phyloP scores from a whole-genome alignment of 352 stramenopile genomes.

The Globisporangium cystogenes region DNA sequence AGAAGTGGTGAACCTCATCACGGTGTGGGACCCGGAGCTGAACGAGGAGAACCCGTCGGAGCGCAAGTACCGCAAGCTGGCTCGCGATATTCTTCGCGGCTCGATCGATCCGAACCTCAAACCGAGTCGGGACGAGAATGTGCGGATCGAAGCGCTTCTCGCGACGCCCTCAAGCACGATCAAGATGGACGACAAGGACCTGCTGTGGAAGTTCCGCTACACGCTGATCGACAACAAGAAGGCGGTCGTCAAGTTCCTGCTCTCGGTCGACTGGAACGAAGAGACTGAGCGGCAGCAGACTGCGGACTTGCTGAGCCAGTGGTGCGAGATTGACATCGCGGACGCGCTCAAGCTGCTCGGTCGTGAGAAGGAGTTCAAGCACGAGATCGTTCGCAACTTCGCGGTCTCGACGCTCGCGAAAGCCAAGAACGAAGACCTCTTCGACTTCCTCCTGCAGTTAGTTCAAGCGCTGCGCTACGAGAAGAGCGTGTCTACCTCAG shows the following conservation, averaged over 20 bases:
- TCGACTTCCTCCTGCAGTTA: slow-evolving; percentile 97
- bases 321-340: slow-evolving; percentile 95
- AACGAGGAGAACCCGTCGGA: slow-evolving; percentile 92
- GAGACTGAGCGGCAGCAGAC: slow-evolving; percentile 96
- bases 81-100: slow-evolving; percentile 93
- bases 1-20: slow-evolving; percentile 50
- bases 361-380: slow-evolving; percentile 86
- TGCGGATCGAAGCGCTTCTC: slow-evolving; percentile 90
- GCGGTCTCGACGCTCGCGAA: slow-evolving; percentile 94
- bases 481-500: slow-evolving; percentile 23
- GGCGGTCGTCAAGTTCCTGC: slow-evolving; percentile 97
- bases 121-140: slow-evolving; percentile 93
- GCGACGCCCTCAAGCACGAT: slow-evolving; percentile 92
- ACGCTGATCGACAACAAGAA: slow-evolving; percentile 93
- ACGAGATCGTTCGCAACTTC: slow-evolving; percentile 93
- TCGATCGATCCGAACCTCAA: slow-evolving; percentile 97
- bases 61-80: slow-evolving; percentile 97
- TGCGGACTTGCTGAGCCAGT: slow-evolving; percentile 72
- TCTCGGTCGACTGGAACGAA: slow-evolving; percentile 98
- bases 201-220: slow-evolving; percentile 97
- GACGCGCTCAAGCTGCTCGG: slow-evolving; percentile 97
- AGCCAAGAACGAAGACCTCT: slow-evolving; percentile 96
- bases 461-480: slow-evolving; percentile 96
- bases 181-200: slow-evolving; percentile 88
- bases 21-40: slow-evolving; percentile 81